Conservation (phyloP, 331 rosid genomes). For the Ulmus americana region DNA sequence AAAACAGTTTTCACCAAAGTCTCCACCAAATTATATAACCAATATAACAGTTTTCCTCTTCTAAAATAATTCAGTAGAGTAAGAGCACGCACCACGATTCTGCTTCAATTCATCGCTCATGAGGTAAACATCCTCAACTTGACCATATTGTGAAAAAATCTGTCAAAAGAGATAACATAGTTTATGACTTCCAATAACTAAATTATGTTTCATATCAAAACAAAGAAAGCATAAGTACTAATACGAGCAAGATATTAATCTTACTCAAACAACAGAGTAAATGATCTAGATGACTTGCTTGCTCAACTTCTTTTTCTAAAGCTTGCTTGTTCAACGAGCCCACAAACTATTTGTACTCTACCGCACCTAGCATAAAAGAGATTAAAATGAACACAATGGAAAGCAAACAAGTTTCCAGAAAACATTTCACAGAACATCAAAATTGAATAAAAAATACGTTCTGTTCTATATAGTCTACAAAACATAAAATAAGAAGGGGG, state of each 20-base stretch:
- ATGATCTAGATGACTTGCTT: conserved; percentile 46
- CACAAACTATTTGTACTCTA: conserved; percentile 89
- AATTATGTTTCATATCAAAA: background rate
- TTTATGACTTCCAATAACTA: conserved; percentile 6
- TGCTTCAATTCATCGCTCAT: conserved; percentile 95
- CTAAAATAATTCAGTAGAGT: conserved; percentile 25
- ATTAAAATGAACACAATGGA: conserved; percentile 26
- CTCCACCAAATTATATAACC: background rate
- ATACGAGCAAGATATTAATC: conserved; percentile 1
- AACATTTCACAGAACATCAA: no score
- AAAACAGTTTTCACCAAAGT: background rate
- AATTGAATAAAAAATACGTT: conserved; percentile 1
- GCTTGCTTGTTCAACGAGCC: conserved; percentile 92
- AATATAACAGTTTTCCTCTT: background rate
- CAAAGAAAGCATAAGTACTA: no score
- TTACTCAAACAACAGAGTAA: conserved; percentile 17
- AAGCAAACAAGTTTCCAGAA: conserved; percentile 1
- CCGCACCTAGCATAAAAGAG: conserved; percentile 62
- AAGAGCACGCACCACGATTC: conserved; percentile 73
- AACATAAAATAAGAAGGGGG: no score
- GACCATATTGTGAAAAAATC: conserved; percentile 81
- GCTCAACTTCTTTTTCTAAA: conserved; percentile 78
- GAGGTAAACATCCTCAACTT: conserved; percentile 93
- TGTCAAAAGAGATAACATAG: conserved; percentile 35
- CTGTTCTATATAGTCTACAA: background rate